A percentile compares a stretch with the other conserved stretches of the same genome.
Conservation (phyloP, 1,284 basidiomycete genomes). For the Vanrija sp. region DNA sequence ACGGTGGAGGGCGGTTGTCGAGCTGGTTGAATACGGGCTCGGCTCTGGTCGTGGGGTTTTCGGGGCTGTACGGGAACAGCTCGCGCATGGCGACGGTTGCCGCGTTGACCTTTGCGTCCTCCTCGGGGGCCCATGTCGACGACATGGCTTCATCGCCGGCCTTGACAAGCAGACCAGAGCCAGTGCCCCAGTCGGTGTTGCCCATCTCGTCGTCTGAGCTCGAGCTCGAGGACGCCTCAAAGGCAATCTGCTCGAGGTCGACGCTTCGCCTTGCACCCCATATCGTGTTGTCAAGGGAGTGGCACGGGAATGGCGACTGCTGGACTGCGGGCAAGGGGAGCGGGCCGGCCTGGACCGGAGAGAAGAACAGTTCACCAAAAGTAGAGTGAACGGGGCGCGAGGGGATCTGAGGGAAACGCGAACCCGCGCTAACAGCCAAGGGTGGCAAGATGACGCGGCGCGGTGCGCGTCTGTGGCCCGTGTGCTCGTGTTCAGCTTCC, state of each 20-base stretch:
- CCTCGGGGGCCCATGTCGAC: slow-evolving; percentile 24
- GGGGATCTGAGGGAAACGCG: slow-evolving; percentile 10
- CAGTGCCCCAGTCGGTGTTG: slow-evolving; percentile 36
- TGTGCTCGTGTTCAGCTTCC: slow-evolving; percentile 22
- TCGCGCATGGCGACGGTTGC: slow-evolving; percentile 42
- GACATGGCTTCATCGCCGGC: slow-evolving; percentile 20
- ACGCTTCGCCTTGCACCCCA: slow-evolving; percentile 31
- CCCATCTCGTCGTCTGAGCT: slow-evolving; percentile 43
- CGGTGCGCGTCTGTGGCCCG: slow-evolving; percentile 11
- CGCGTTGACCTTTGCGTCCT: slow-evolving; percentile 37
- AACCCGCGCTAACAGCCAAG: slow-evolving; percentile 2
- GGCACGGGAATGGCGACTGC: slow-evolving; percentile 42
- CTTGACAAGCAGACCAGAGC: slow-evolving; percentile 30
- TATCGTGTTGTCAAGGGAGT: slow-evolving; percentile 45
- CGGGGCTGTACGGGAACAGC: slow-evolving; percentile 28
- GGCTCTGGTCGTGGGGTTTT: slow-evolving; percentile 1
- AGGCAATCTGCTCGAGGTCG: slow-evolving; percentile 17
- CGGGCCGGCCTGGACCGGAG: slow-evolving; percentile 13
- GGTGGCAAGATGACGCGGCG: slow-evolving; percentile 16
- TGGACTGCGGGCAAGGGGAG: slow-evolving; percentile 16
- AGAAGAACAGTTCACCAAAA: slow-evolving; percentile 32
- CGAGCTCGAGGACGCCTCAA: slow-evolving; percentile 31
- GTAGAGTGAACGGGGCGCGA: slow-evolving; percentile 19
- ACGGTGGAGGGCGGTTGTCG: slow-evolving; percentile 24
- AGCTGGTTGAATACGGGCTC: slow-evolving; percentile 27